Conservation (phyloP, 768 basidiomycete species). For the Boletus patriciae region DNA sequence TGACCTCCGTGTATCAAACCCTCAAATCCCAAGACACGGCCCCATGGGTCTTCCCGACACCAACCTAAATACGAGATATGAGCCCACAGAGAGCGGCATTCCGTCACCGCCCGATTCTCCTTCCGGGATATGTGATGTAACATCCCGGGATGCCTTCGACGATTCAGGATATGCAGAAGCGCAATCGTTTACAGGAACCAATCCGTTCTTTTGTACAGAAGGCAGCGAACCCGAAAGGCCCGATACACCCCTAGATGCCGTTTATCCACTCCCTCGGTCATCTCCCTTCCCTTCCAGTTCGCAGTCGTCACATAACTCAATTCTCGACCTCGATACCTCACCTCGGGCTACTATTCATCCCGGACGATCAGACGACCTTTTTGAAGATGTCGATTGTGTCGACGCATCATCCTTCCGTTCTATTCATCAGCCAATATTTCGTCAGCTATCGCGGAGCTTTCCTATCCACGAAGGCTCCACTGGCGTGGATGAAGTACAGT, state of each 20-base stretch:
- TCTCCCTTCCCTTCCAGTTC: slow-evolving; percentile 23
- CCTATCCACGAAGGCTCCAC: background rate
- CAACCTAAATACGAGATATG: background rate
- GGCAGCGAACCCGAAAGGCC: background rate
- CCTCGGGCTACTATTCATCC: slow-evolving; percentile 5
- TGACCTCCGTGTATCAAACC: background rate
- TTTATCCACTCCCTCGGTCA: slow-evolving; percentile 20
- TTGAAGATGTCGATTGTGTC: background rate
- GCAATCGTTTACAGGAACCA: background rate
- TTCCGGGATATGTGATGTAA: background rate
- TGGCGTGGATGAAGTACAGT: background rate
- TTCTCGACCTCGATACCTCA: slow-evolving; percentile 28
- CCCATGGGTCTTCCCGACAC: background rate
- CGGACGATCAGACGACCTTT: background rate
- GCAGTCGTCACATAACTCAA: slow-evolving; percentile 12
- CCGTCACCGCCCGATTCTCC: slow-evolving; percentile 1
- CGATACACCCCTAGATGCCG: background rate
- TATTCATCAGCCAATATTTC: background rate
- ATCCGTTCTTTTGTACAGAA: background rate
- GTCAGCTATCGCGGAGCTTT: background rate
- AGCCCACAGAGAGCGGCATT: background rate
- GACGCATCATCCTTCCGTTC: background rate
- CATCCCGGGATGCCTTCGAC: background rate
- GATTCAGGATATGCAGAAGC: slow-evolving; percentile 5
- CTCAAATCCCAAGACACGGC: background rate